These are phyloP conservation scores for Oryza glaberrima DNA, from an alignment of 176 grass and related monocot species.

Conservation along the genomic window DNA sequence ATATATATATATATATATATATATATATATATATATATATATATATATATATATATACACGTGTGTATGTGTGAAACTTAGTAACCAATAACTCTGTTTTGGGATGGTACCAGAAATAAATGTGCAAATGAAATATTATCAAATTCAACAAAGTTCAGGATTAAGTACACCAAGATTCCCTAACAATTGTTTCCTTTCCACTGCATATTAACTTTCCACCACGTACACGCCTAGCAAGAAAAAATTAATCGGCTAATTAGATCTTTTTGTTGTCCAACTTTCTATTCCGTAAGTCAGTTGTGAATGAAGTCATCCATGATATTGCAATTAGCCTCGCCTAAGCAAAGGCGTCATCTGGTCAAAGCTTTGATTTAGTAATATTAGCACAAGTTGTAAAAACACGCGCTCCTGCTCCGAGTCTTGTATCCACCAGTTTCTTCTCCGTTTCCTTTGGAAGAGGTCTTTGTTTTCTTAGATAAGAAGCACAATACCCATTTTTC, in stretches of 20 bases:
- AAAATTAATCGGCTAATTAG: neutral
- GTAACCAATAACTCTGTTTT: too few species aligned
- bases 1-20: too few species aligned
- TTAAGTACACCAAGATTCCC: neutral
- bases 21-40: too few species aligned
- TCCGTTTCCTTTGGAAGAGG: neutral
- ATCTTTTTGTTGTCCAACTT: neutral
- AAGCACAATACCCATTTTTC: neutral
- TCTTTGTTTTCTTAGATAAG: conserved; percentile 23
- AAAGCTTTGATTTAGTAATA: conserved; percentile 31
- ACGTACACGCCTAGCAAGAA: neutral
- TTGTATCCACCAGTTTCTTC: conserved; percentile 9
- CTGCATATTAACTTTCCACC: neutral
- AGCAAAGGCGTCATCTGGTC: conserved; percentile 13
- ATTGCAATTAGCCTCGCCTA: neutral
- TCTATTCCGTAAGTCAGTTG: neutral
- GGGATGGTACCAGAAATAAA: too few species aligned
- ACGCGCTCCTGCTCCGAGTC: neutral
- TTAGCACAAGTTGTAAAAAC: neutral
- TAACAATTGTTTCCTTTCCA: neutral
- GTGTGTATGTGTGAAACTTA: too few species aligned
- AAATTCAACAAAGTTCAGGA: neutral
- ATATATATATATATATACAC: too few species aligned
- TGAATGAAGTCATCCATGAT: neutral
- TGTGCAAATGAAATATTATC: neutral